Conservation (phyloP, 78 protist genomes). For the Cavenderia fasciculata region DNA sequence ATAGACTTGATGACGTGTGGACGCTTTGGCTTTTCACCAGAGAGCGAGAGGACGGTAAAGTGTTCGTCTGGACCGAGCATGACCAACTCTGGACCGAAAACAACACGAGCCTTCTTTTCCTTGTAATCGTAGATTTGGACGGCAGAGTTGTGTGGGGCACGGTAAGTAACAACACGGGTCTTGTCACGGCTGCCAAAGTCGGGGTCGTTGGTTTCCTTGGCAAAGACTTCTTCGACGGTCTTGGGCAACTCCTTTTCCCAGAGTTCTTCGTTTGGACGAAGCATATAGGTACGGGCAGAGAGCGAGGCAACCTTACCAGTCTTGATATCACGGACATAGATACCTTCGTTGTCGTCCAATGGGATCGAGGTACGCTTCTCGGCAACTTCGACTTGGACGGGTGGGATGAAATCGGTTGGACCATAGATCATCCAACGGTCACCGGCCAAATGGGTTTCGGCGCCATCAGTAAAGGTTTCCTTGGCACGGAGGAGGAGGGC, state of each 20-base stretch:
- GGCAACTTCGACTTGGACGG: slow-evolving; percentile 88
- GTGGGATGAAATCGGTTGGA: slow-evolving; percentile 93
- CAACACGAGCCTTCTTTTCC: slow-evolving; percentile 84
- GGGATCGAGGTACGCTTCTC: slow-evolving; percentile 90
- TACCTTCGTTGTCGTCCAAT: slow-evolving; percentile 95
- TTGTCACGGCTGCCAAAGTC: slow-evolving; percentile 80
- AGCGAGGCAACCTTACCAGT: slow-evolving; percentile 89
- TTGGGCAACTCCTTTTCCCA: slow-evolving; percentile 91
- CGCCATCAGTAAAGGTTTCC: slow-evolving; percentile 82
- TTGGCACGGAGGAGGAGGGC: slow-evolving; percentile 89
- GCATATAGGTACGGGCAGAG: slow-evolving; percentile 89
- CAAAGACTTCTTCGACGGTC: slow-evolving; percentile 92
- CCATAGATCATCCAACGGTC: slow-evolving; percentile 96
- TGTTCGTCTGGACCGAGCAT: slow-evolving; percentile 91
- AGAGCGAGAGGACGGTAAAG: slow-evolving; percentile 86
- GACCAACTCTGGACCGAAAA: slow-evolving; percentile 90
- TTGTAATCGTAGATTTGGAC: slow-evolving; percentile 91
- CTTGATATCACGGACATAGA: slow-evolving; percentile 90
- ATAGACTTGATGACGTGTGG: slow-evolving; percentile 79
- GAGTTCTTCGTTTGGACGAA: slow-evolving; percentile 89
- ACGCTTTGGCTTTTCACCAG: slow-evolving; percentile 89
- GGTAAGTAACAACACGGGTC: slow-evolving; percentile 87
- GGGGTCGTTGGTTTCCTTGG: slow-evolving; percentile 58
- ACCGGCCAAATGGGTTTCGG: slow-evolving; percentile 86
- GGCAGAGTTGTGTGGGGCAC: slow-evolving; percentile 90